A percentile compares a stretch with the other conserved stretches of the same genome.
Conservation (phyloP, 495 filamentous ascomycete genomes). For the Penicillium malachiteum region DNA sequence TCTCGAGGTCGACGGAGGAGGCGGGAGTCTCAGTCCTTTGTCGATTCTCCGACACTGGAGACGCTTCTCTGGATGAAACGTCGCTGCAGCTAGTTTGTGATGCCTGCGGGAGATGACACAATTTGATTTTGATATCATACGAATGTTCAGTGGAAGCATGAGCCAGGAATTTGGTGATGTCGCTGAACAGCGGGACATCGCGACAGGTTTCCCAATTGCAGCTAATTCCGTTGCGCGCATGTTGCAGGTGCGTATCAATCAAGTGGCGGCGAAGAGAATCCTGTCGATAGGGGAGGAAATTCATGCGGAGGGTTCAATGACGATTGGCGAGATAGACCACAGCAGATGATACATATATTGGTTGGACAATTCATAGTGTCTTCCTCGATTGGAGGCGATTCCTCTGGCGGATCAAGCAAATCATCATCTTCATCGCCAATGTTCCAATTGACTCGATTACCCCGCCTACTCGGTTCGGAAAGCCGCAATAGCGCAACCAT, state of each 20-base stretch:
- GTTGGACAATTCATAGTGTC: too few species aligned
- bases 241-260: slow-evolving; percentile 26
- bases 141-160: slow-evolving; percentile 19
- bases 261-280: slow-evolving; percentile 32
- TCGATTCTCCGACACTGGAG: too few species aligned
- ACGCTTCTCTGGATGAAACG: too few species aligned
- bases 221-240: slow-evolving; percentile 25
- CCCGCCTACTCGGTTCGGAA: slow-evolving; percentile 22
- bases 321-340: slow-evolving; percentile 23
- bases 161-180: slow-evolving; percentile 28
- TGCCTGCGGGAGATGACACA: slow-evolving; percentile 25
- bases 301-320: slow-evolving; percentile 27
- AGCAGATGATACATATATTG: slow-evolving; percentile 30
- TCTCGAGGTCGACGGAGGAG: too few species aligned
- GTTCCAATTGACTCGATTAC: slow-evolving; percentile 26
- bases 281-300: slow-evolving; percentile 26
- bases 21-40: too few species aligned
- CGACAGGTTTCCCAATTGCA: slow-evolving; percentile 27
- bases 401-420: slow-evolving; percentile 10
- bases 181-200: slow-evolving; percentile 14
- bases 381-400: slow-evolving; percentile 10
- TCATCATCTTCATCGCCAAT: slow-evolving; percentile 13
- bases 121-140: slow-evolving; percentile 27
- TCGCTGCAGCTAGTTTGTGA: too few species aligned
- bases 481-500: slow-evolving; percentile 23